Base-by-base conservation (phyloP, 208 protist species). In the Trypanosoma melophagium region DNA sequence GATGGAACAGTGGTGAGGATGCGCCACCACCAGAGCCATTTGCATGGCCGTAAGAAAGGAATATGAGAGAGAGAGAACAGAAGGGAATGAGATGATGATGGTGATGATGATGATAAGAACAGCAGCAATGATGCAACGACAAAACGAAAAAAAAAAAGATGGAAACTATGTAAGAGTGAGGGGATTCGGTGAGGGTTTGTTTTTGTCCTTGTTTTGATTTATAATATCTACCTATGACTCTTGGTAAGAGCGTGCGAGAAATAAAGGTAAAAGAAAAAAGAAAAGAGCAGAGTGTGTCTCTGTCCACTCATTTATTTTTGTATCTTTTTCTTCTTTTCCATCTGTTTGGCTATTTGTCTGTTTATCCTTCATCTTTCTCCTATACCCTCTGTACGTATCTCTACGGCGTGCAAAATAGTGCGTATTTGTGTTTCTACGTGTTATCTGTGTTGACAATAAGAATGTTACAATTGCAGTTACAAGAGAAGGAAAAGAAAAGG, bases 11-110 rank as follows among this genome's bases (percentile, higher is more conserved):
- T 61, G 63, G 74, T 14, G 80, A 89, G 16, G 79, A 87, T 41
- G 90, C 86, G 0, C 77, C 85, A 9, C 63, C 80, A 61, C 90
- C 90, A 10, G 83, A 92, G 74, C 83, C 90, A 5, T 96, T 96
- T 47, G 17, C 71, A 3, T 96, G 89, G 75, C 88, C 90, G 19
- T 96, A 40, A 47, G 52, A 67, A 22, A 14, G 42, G 21, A 35
- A 50, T 17, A 70, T 44, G 10, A 31, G 35, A 47, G 47, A 56
- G 1, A n/a, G 22, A 31, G 45, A 65, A 58, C 21, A 59, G 19
- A 41, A 21, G 64, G 55, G 16, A 58, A 56, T 47, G 28, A 56
- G 45, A 24, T 42, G 12, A 22, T 22, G 7, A 62, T 41, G 22
- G 57, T 0, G 60, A 69, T 35, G 28, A 5, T 35, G 57, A 60